Conservation (phyloP, 169 alveolate genomes). For the Eimeria zaria region DNA sequence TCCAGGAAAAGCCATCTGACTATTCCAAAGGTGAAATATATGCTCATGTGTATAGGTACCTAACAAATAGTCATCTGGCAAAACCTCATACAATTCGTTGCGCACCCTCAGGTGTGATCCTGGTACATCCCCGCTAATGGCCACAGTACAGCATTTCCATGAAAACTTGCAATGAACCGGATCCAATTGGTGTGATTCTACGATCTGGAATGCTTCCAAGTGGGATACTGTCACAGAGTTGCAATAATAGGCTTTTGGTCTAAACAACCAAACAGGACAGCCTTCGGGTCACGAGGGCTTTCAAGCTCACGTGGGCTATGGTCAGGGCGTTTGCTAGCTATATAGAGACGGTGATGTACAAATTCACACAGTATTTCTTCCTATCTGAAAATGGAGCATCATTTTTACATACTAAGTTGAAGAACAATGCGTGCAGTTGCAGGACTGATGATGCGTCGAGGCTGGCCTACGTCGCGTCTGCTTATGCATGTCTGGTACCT, state of each 20-base stretch:
- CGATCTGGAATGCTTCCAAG: background rate
- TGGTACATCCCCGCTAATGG: background rate
- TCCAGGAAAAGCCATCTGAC: background rate
- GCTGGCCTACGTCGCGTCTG: constrained; percentile 9
- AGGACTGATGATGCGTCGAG: background rate
- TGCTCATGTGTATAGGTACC: background rate
- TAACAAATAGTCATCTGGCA: background rate
- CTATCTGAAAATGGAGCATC: background rate
- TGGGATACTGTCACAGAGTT: background rate
- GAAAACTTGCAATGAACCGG: background rate
- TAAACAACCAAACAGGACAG: background rate
- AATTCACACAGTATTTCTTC: background rate
- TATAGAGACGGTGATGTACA: background rate
- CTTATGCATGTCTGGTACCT: background rate
- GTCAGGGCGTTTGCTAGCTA: background rate
- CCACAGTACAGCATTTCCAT: background rate
- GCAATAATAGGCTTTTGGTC: background rate
- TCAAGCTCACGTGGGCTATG: background rate
- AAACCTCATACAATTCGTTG: background rate
- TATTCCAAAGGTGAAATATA: background rate
- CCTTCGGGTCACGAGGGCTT: constrained; percentile 10
- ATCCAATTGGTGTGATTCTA: background rate
- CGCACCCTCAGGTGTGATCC: background rate
- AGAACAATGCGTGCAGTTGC: background rate
- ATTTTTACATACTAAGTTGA: background rate